Evolutionary conservation across 495 filamentous ascomycete genomes (phyloP), one percentile per base, ranked within the genome.

Genomic region (Bombardia bombarda): DNA sequence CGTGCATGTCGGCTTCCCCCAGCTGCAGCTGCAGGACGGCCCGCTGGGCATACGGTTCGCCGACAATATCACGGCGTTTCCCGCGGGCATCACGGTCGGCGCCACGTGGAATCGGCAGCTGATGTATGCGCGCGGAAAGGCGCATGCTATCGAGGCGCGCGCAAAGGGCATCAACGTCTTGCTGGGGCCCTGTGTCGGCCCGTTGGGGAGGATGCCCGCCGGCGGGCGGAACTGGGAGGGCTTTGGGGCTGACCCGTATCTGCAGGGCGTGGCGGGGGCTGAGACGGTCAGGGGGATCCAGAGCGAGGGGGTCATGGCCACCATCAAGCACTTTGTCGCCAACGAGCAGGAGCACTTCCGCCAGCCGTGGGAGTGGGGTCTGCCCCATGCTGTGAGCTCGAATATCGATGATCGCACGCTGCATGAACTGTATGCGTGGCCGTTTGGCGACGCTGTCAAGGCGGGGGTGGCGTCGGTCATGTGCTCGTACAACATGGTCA

Each of bases 401-500:
- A 94, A 95, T 51, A 77, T 95, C 38, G 86, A 87, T 50, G 89
- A 92, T 49, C 72, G 88, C 39, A 77, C 84, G 0, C 58, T 90
- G 37, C 86, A 90, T 49, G 88, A 95, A 61, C 66, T 95, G 28
- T 95, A 94, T 44, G 69, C 84, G 8, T 95, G 89, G 89, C 88
- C 88, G 1, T 96, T 96, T 55, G 84, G 80, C 0, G 88, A 97
- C 46, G 79, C 82, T 35, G 73, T 97, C 28, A 80, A 82, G 38
- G 86, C 86, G 7, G 87, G 87, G n/a, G 89, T 96, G 9, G 90
- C 75, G 0, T 84, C 82, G 30, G 68, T 94, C 20, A 95, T 95
- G 88, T 92, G 87, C 65, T 75, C 78, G 21, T 93, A 95, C 55
- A 88, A 94, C 52, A 80, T 82, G 77, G 75, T 93, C 48, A 97